Evolutionary conservation across 805 yeast species (phyloP), one percentile per base, ranked within the genome.

Genomic region (Sugiyamaella smithiae): DNA sequence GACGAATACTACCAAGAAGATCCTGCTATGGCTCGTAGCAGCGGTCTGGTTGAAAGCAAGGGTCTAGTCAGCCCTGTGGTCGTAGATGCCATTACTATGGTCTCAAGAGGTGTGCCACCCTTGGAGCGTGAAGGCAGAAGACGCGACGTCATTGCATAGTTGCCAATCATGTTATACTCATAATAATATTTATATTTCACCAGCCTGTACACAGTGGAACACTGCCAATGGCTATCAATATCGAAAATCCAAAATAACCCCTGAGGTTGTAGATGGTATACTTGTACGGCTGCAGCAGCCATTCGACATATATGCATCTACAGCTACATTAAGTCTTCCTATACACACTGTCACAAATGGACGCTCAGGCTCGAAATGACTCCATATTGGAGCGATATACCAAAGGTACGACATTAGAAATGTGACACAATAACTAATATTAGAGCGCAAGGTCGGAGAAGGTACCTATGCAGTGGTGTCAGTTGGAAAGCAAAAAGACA

Each of bases 381-480:
- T 16, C 36, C 28, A 43, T 40, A 24, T 45, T 32, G 41, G 38
- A 43, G 33, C 38, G 56, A 28, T 57, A 57, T 45, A 45, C 58
- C 24, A 57, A 57, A 33, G 57, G 57, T 51, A 38, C 20, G 29
- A 12, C n/a, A 2, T 7, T 28, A 29, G 14, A 24, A 7, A n/a
- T 29, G 12, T 3, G 7, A 29, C 3, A 16, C 12, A n/a, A n/a
- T 29, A n/a, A 29, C 33, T 19, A 19, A 16, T 17, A 38, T 6
- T 56, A 58, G 96, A 89, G 49, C 81, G 78, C 56, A 90, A 89
- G 63, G 97, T 93, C 24, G 99, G 99, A 63, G 99, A 93, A 69
- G 99, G 99, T 68, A 93, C 99, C 0, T 93, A 91, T 71, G 99
- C 99, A 41, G 95, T 90, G 48, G 99, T 93, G 4, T 66, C 64